These are phyloP conservation scores for Colletotrichum viniferum DNA, from an alignment of 2,329 filamentous ascomycete species.

Conservation along the genomic window DNA sequence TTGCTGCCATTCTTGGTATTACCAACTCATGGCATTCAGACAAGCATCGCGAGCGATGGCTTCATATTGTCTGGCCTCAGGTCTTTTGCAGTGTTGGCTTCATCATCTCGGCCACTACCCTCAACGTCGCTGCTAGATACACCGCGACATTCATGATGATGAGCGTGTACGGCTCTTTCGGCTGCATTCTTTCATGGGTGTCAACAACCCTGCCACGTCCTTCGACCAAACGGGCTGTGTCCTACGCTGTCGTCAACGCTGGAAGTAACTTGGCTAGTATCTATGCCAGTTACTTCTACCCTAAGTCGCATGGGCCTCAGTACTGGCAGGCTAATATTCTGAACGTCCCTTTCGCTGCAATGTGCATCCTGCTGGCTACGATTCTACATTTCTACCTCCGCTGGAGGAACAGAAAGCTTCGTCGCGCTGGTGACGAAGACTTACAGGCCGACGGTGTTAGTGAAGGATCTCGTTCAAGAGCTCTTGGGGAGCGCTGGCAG, in stretches of 20 bases:
- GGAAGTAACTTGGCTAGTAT: constrained; percentile 60
- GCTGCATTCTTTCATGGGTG: constrained; percentile 67
- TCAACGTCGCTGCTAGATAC: neutral
- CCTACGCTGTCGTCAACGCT: constrained; percentile 61
- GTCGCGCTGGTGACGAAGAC: neutral
- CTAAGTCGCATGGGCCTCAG: constrained; percentile 69
- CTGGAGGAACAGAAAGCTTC: neutral
- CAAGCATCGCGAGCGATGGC: constrained; percentile 49
- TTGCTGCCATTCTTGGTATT: constrained; percentile 25
- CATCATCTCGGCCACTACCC: neutral
- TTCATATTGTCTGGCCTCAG: constrained; percentile 48
- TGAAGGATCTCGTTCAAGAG: neutral
- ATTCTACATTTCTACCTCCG: neutral
- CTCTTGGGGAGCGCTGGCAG: neutral
- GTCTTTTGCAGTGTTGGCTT: constrained; percentile 34
- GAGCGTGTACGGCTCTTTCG: neutral
- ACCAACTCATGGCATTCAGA: constrained; percentile 41
- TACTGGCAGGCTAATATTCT: constrained; percentile 27
- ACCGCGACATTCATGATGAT: constrained; percentile 14
- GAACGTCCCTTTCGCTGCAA: neutral
- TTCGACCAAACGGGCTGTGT: constrained; percentile 69
- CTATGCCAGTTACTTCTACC: constrained; percentile 59
- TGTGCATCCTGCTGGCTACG: neutral
- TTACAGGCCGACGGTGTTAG: neutral
- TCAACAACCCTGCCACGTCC: constrained; percentile 75